These are phyloP conservation scores for Cucumis hystrix DNA, from an alignment of 306 rosid genomes.

Conservation along the genomic window DNA sequence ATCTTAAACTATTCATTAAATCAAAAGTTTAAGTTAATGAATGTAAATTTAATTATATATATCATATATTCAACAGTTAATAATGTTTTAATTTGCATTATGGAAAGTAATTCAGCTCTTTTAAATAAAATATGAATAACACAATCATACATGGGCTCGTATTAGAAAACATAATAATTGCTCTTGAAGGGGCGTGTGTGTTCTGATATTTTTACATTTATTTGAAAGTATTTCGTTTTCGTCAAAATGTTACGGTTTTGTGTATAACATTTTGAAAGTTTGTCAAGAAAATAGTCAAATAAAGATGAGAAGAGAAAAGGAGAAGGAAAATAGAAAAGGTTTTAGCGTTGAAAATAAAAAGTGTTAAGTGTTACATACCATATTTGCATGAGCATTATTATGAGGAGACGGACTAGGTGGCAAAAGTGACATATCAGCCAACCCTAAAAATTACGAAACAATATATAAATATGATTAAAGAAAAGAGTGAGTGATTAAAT, in stretches of 20 bases:
- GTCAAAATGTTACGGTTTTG: too few relatives aligned
- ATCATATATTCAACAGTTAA: too few relatives aligned
- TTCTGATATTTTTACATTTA: too few relatives aligned
- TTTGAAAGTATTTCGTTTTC: too few relatives aligned
- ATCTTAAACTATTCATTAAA: too few relatives aligned
- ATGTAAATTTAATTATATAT: too few relatives aligned
- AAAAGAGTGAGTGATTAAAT: background rate
- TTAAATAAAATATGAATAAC: too few relatives aligned
- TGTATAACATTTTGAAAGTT: too few relatives aligned
- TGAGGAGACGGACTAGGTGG: background rate
- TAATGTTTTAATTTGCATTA: background rate
- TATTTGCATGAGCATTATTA: background rate
- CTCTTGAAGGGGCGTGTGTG: too few relatives aligned
- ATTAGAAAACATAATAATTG: background rate
- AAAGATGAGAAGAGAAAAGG: background rate
- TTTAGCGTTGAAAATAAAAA: background rate
- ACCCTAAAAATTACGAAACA: background rate
- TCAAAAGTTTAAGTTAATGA: too few relatives aligned
- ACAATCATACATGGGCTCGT: background rate
- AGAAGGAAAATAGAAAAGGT: background rate
- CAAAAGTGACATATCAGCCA: background rate
- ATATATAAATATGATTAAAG: background rate
- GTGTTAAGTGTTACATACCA: background rate
- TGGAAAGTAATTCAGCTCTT: too few relatives aligned
- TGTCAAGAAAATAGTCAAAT: background rate